Conservation (phyloP, 495 filamentous ascomycete genomes). For the Tuber aestivum region DNA sequence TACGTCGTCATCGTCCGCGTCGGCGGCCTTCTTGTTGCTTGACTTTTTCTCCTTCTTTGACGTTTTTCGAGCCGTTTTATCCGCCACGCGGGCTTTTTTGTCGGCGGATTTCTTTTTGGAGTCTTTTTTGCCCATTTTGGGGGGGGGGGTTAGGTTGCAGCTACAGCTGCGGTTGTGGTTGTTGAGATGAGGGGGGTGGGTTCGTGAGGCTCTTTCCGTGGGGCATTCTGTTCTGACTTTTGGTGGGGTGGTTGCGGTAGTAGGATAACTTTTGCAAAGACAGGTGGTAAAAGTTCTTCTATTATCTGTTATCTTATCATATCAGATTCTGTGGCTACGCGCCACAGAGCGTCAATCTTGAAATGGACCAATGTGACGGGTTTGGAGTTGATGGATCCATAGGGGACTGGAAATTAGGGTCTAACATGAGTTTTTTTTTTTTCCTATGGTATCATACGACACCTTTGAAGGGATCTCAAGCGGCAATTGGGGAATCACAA, state of each 20-base stretch:
- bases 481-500: too few relatives aligned
- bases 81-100: constrained; percentile 34
- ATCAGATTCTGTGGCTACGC: not conserved
- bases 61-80: constrained; percentile 40
- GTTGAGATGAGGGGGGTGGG: not conserved
- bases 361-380: too few relatives aligned
- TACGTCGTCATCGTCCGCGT: constrained; percentile 57
- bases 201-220: constrained; percentile 9
- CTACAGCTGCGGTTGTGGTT: not conserved
- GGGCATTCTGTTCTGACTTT: not conserved
- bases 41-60: constrained; percentile 39
- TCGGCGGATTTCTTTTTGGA: constrained; percentile 40
- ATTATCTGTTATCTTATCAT: not conserved
- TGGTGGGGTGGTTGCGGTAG: not conserved
- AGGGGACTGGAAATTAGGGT: too few relatives aligned
- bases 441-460: too few relatives aligned
- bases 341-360: not conserved
- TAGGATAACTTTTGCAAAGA: too few relatives aligned
- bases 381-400: too few relatives aligned
- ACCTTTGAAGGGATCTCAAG: too few relatives aligned
- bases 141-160: too few relatives aligned
- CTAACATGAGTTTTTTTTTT: too few relatives aligned
- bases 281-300: too few relatives aligned
- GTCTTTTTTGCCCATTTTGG: constrained; percentile 41
- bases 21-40: constrained; percentile 39